Evolutionary conservation across 2,329 filamentous ascomycete species (phyloP).

Genomic region (Fusarium sp.): DNA sequence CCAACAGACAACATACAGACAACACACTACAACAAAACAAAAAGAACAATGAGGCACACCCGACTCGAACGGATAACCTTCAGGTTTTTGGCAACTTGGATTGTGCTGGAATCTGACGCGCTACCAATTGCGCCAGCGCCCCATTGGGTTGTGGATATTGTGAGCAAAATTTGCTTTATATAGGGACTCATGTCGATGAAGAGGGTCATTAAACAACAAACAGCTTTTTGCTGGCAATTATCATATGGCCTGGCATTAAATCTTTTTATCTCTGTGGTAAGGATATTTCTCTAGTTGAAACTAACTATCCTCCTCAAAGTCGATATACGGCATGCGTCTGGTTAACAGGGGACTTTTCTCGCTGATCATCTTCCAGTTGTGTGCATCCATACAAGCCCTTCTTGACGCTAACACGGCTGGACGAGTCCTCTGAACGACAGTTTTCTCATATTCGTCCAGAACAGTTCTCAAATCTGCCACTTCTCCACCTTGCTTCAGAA

Average conservation of each 20-base stretch:
- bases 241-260: too few relatives aligned
- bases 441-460: conserved; percentile 59
- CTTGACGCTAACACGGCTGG: conserved; percentile 64
- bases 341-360: conserved; percentile 55
- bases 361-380: conserved; percentile 61
- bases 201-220: too few relatives aligned
- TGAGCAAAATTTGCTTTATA: background rate
- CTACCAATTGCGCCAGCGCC: conserved; percentile 10
- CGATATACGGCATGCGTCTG: conserved; percentile 52
- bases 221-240: too few relatives aligned
- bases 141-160: background rate
- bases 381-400: conserved; percentile 67
- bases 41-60: conserved; percentile 4
- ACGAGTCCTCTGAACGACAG: conserved; percentile 58
- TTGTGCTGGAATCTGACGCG: conserved; percentile 6
- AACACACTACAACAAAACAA: background rate
- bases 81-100: background rate
- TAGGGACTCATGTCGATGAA: background rate
- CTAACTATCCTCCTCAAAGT: conserved; percentile 5
- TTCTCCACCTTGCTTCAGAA: conserved; percentile 3
- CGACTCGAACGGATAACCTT: conserved; percentile 10
- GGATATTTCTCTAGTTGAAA: too few relatives aligned
- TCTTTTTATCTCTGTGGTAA: too few relatives aligned
- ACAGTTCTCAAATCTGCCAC: conserved; percentile 42
- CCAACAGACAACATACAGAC: background rate